Percentiles rank a stretch among this genome's conserved stretches.
Evolutionary conservation across 345 rosid genomes (phyloP).

Genomic region (Eucalyptus pauciflora): DNA sequence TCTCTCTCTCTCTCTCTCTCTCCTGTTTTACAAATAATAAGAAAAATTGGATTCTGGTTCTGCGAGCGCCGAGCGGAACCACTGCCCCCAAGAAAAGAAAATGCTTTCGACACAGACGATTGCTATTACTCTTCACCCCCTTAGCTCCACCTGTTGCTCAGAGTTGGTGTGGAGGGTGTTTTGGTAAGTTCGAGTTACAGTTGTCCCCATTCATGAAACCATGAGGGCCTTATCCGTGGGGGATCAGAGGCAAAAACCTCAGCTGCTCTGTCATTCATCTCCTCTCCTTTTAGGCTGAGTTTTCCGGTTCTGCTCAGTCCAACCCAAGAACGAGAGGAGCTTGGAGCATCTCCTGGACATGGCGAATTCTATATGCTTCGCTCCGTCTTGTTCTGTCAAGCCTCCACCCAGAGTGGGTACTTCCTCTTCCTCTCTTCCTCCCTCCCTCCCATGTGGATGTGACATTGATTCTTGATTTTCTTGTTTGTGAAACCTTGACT

Average conservation of each 20-base stretch:
- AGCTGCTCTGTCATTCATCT: neutral
- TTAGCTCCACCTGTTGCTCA: neutral
- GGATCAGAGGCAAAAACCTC: neutral
- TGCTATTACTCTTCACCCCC: neutral
- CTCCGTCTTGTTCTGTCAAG: conserved; percentile 18
- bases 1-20: neutral
- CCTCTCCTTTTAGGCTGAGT: neutral
- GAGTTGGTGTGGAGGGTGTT: conserved; percentile 5
- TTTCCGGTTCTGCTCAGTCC: neutral
- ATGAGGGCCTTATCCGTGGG: conserved; percentile 25
- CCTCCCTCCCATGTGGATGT: neutral
- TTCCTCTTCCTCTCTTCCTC: neutral
- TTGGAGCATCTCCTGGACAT: neutral
- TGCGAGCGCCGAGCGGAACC: neutral
- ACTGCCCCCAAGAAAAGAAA: neutral
- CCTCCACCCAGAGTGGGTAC: conserved; percentile 29
- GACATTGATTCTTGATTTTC: neutral
- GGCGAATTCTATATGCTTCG: conserved; percentile 23
- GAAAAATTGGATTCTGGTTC: neutral
- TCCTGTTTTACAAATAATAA: neutral
- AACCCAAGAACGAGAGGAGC: neutral
- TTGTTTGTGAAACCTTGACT: neutral
- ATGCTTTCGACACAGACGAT: neutral
- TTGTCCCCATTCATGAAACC: neutral
- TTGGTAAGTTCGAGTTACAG: neutral